Percentiles rank a stretch among this genome's conserved stretches.
Evolutionary conservation across 306 rosid species (phyloP).

Genomic region (Rubus idaeus): DNA sequence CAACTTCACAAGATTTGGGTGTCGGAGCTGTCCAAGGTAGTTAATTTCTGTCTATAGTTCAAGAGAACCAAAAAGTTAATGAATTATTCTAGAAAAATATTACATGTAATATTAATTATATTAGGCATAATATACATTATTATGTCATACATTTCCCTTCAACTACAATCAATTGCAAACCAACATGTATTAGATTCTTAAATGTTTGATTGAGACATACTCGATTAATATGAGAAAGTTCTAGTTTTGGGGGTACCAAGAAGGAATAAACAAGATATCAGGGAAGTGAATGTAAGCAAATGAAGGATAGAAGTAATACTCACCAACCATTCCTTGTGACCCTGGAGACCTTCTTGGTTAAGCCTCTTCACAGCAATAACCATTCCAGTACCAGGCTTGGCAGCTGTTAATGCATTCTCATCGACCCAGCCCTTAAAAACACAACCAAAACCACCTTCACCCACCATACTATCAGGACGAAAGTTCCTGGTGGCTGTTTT

Average conservation of each 20-base stretch:
- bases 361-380: conserved; percentile 94
- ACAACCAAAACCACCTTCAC: conserved; percentile 95
- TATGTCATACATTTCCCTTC: not conserved
- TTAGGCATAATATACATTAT: conserved; percentile 2
- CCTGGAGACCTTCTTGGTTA: conserved; percentile 93
- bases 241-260: not conserved
- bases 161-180: not conserved
- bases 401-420: conserved; percentile 67
- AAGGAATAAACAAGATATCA: not conserved
- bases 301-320: conserved; percentile 37
- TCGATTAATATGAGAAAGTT: not conserved
- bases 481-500: conserved; percentile 88
- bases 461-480: conserved; percentile 95
- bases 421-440: conserved; percentile 97
- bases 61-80: conserved; percentile 25
- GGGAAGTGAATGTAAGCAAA: not conserved
- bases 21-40: conserved; percentile 87
- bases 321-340: conserved; percentile 99
- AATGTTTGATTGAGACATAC: not conserved
- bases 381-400: conserved; percentile 81
- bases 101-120: conserved; percentile 14
- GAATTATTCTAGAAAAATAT: conserved; percentile 18
- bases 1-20: conserved; percentile 89
- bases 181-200: too few species aligned
- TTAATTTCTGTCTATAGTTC: conserved; percentile 78